Conservation (phyloP, 2,329 filamentous ascomycete genomes). For the Fusarium tupiense region DNA sequence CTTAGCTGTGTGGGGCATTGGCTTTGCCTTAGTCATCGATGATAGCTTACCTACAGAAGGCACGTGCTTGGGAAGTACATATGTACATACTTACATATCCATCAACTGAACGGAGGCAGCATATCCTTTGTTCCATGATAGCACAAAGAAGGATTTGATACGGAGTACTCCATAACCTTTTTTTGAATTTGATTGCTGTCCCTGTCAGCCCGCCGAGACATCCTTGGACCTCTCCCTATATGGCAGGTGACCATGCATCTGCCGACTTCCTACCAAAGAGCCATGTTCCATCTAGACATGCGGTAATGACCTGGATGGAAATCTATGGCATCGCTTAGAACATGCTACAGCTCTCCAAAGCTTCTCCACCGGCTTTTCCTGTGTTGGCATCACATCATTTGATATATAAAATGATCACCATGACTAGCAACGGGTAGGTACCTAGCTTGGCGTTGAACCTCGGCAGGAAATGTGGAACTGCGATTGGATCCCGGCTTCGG, state of each 20-base stretch:
- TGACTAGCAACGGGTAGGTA: neutral
- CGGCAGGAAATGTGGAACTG: slow-evolving; percentile 39
- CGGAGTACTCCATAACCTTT: neutral
- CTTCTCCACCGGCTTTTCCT: slow-evolving; percentile 3
- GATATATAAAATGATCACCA: slow-evolving; percentile 6
- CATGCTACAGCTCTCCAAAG: slow-evolving; percentile 14
- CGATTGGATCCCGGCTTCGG: slow-evolving; percentile 39
- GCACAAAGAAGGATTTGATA: neutral
- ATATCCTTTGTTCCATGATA: neutral
- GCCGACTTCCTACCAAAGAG: neutral
- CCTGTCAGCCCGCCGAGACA: neutral
- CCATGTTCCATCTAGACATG: neutral
- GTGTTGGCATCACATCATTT: slow-evolving; percentile 13
- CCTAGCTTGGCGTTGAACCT: slow-evolving; percentile 26
- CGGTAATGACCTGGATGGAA: neutral
- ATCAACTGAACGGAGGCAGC: neutral
- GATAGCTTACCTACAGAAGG: neutral
- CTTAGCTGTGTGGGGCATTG: slow-evolving; percentile 21
- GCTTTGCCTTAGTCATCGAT: slow-evolving; percentile 35
- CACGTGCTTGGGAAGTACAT: slow-evolving; percentile 8
- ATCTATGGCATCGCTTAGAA: slow-evolving; percentile 18
- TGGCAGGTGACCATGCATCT: slow-evolving; percentile 7
- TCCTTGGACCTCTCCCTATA: neutral
- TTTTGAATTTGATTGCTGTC: neutral
- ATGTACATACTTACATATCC: neutral